Evolutionary conservation across 768 basidiomycete genomes (phyloP), one percentile per base, ranked within the genome.

Genomic region (Naganishia vaughanmartiniae): DNA sequence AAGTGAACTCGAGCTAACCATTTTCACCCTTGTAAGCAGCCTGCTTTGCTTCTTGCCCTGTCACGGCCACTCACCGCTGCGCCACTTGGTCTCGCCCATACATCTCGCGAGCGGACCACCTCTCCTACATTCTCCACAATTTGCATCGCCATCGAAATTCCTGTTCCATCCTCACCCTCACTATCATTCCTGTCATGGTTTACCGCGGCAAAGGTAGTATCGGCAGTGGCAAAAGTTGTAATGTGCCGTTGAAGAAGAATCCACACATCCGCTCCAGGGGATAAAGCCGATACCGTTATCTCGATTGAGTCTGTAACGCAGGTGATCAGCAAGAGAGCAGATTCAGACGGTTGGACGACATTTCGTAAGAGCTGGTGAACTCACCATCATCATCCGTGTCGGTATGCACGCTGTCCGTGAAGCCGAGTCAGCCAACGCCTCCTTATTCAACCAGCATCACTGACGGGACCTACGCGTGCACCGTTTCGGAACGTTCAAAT

Each of bases 241-340:
- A 90, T 78, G 78, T 98, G 94, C 33, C 92, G 86, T 0, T 89
- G 89, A 1, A 97, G 84, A 1, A 94, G 84, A 10, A n/a, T n/a
- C 91, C 90, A 95, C 7, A 97, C 83, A 53, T 91, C 88, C 33
- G 31, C 46, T 71, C 65, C 54, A 58, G 39, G 28, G 14, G 39
- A 51, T 15, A 36, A 73, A 84, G 79, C 69, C 77, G 84, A 19
- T 85, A 78, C 73, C 83, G 78, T 67, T 81, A 84, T 66, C 36
- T 31, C 30, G 31, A 33, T 33, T 4, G 31, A 57, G 55, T 51
- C 48, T 51, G 21, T 24, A 26, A 36, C 4, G n/a, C 7, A 63
- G 17, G 42, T n/a, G n/a, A n/a, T n/a, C n/a, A 21, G 45, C 30
- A 9, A 31, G 21, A 28, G 2, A 42, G 42, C 10, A 9, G 7